Base-by-base conservation (phyloP, 2,329 filamentous ascomycete species). In the Metarhizium robertsii region DNA sequence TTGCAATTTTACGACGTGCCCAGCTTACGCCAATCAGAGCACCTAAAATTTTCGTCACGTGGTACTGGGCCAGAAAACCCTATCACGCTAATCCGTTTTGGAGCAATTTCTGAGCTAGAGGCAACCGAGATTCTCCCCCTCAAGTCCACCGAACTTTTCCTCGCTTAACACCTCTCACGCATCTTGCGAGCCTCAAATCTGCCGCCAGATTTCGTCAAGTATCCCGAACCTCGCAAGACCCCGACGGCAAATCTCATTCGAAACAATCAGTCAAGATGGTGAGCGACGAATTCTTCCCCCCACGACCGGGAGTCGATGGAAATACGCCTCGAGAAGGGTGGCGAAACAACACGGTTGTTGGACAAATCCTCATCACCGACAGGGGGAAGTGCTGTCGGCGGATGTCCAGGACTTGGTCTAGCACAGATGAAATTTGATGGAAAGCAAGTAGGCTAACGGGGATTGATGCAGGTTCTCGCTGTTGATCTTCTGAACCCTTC, bases 401-500 rank as follows among this genome's bases (percentile, higher is more conserved):
- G 53, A 55, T 30, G 45, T 38, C 36, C 52, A 52, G 29, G 38
- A 46, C 50, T 32, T 18, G 25, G 18, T 7, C 34, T 20, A 25
- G n/a, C 42, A 43, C 29, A 40, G 29, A 25, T 50, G 48, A 40
- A 42, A 32, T 34, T 20, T n/a, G 52, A 30, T 8, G 52, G 59
- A 42, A 55, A 55, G 47, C 49, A 34, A 55, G 50, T 54, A 54
- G 73, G 75, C 80, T 84, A 73, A 84, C 74, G 58, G 63, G 66
- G 65, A 60, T 60, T 58, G 52, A 50, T 60, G 66, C 74, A 97
- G 94, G 92, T 97, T 95, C 91, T 99, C 88, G 94, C 94, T 79
- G 90, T 97, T 84, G 94, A 99, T 85, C 92, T 99, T 73, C 88
- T 99, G 80, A 97, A 99, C 90, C 94, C 94, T 75, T 89, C 88